Percentiles rank a stretch among this genome's conserved stretches.
phyloP scores from a whole-genome alignment of 1,284 basidiomycete genomes.

The Caloboletus inedulis region DNA sequence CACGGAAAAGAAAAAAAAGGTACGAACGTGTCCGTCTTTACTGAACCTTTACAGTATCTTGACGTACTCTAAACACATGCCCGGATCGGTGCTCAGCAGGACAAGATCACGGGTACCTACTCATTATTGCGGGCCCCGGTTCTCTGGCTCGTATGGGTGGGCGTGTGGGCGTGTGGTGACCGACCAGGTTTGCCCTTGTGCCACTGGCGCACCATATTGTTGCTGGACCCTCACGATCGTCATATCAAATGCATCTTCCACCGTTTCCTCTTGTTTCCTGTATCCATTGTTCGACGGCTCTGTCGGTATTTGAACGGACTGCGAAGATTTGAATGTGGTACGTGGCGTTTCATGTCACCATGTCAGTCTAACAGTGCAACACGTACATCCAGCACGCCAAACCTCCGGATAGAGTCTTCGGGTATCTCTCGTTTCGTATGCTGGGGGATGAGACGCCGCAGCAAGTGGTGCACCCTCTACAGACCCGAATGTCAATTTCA shows the following conservation, averaged over 20 bases:
- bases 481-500: neutral
- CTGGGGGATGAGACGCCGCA: neutral
- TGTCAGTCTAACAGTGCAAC: neutral
- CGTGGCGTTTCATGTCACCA: neutral
- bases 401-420: neutral
- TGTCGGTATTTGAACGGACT: neutral
- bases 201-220: neutral
- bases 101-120: neutral
- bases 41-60: neutral
- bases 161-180: neutral
- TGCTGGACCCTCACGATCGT: slow-evolving; percentile 7
- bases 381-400: neutral
- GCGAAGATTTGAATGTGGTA: neutral
- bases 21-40: neutral
- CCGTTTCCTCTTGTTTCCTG: neutral
- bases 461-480: neutral
- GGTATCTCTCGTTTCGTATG: neutral
- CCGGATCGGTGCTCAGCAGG: neutral
- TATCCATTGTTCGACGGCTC: neutral
- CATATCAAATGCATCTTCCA: neutral
- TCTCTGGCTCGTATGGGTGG: neutral
- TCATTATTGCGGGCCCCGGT: neutral
- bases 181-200: slow-evolving; percentile 7
- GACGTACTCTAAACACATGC: slow-evolving; percentile 1
- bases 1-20: neutral